Evolutionary conservation across 2,329 filamentous ascomycete genomes (phyloP).

Genomic region (Fusarium pseudocircinatum): DNA sequence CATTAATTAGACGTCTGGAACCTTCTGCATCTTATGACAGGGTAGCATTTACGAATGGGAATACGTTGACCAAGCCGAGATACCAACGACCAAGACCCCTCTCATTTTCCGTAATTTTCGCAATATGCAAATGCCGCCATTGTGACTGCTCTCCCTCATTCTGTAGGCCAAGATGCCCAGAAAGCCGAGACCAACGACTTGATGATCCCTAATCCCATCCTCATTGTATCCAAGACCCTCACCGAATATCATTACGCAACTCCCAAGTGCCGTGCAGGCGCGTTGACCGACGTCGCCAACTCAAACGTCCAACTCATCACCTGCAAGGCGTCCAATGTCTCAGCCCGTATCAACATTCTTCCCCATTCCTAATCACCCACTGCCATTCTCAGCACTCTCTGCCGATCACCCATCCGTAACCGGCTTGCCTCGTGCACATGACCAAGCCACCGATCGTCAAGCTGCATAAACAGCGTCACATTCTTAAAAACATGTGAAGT

Average conservation of each 20-base stretch:
- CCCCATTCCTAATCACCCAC: not conserved
- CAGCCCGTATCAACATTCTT: not conserved
- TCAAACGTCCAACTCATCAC: not conserved
- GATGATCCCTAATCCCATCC: not conserved
- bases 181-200: not conserved
- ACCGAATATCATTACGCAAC: not conserved
- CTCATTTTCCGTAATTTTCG: not conserved
- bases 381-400: not conserved
- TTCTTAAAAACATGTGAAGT: constrained; percentile 26
- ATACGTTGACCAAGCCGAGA: not conserved
- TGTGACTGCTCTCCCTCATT: not conserved
- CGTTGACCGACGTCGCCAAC: constrained; percentile 8
- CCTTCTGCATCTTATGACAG: not conserved
- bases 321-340: not conserved
- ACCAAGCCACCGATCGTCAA: constrained; percentile 34
- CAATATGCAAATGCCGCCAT: too few relatives aligned
- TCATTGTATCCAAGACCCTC: not conserved
- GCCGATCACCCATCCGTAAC: constrained; percentile 1
- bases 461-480: constrained; percentile 24
- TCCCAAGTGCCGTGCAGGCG: not conserved
- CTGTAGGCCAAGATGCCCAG: not conserved
- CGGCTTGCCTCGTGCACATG: constrained; percentile 13
- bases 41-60: not conserved
- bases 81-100: not conserved
- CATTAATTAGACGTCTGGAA: not conserved